phyloP scores from a whole-genome alignment of 2,329 filamentous ascomycete species.

The Didymella exigua region DNA sequence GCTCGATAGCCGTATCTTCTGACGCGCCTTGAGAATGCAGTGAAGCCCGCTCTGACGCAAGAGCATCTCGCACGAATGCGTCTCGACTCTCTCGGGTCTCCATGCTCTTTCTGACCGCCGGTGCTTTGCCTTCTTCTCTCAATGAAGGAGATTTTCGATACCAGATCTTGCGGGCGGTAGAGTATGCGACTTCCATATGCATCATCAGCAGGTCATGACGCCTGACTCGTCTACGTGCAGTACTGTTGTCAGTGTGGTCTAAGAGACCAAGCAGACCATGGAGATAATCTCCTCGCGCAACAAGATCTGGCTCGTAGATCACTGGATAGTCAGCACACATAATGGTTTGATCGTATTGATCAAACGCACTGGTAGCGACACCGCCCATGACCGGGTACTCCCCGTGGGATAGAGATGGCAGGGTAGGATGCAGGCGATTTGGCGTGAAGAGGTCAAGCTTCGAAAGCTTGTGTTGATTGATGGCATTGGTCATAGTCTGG shows the following conservation, averaged over 20 bases:
- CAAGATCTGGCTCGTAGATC: conserved; percentile 32
- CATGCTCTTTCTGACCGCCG: conserved; percentile 27
- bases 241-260: background rate
- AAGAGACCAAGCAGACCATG: conserved; percentile 17
- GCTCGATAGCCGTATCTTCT: conserved; percentile 5
- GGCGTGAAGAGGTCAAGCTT: conserved; percentile 45
- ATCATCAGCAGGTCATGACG: conserved; percentile 28
- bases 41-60: conserved; percentile 27
- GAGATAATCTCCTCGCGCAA: conserved; percentile 28
- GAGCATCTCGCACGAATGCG: conserved; percentile 22
- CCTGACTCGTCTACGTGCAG: conserved; percentile 22
- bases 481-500: conserved; percentile 42
- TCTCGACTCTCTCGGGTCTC: conserved; percentile 22
- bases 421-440: conserved; percentile 31
- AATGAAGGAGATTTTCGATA: background rate
- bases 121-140: conserved; percentile 2
- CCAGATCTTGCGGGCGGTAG: background rate
- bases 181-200: conserved; percentile 22
- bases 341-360: rapidly evolving
- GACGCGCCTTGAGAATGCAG: conserved; percentile 19
- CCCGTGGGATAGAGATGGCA: conserved; percentile 30
- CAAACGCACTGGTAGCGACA: conserved; percentile 17
- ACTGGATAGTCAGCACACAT: conserved; percentile 12
- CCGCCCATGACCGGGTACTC: conserved; percentile 27
- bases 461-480: conserved; percentile 26